Percentiles rank a stretch among this genome's conserved stretches.
These are phyloP conservation scores for Lyophyllum semitale DNA, from an alignment of 768 basidiomycete species.

Conservation along the genomic window DNA sequence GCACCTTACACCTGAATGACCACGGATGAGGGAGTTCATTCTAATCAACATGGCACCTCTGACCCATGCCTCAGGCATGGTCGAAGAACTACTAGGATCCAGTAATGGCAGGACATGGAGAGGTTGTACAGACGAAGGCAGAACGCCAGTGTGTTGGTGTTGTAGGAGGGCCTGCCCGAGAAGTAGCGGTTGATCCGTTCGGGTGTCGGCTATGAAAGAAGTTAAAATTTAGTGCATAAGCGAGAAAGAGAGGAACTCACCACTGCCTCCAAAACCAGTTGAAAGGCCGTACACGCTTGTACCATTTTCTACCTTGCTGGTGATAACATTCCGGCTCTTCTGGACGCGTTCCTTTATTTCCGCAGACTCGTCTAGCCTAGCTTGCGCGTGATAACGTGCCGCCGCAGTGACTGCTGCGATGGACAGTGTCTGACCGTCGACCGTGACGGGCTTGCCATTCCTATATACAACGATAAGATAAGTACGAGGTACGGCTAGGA, in stretches of 20 bases:
- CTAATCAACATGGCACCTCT: constrained; percentile 78
- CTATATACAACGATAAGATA: constrained; percentile 28
- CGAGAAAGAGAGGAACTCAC: constrained; percentile 29
- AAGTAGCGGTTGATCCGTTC: constrained; percentile 63
- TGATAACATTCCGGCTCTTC: constrained; percentile 66
- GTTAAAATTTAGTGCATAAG: constrained; percentile 7
- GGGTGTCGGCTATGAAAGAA: constrained; percentile 61
- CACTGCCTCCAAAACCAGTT: constrained; percentile 79
- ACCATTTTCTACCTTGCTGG: constrained; percentile 64
- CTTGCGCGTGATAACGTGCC: constrained; percentile 44
- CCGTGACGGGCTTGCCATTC: constrained; percentile 45
- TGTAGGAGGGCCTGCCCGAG: constrained; percentile 71
- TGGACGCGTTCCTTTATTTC: constrained; percentile 48
- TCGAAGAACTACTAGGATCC: constrained; percentile 64
- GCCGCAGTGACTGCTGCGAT: constrained; percentile 58
- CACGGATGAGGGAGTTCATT: constrained; percentile 81
- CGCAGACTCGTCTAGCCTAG: constrained; percentile 28
- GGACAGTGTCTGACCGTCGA: constrained; percentile 59
- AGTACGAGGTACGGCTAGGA: background rate
- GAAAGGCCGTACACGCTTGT: constrained; percentile 82
- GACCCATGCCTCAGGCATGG: constrained; percentile 89
- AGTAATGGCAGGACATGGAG: constrained; percentile 60
- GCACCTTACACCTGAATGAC: constrained; percentile 75
- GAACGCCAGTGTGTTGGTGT: constrained; percentile 71
- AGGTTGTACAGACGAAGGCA: constrained; percentile 53